Conservation (phyloP, 2,329 filamentous ascomycete genomes). For the Penicillium sp. region DNA sequence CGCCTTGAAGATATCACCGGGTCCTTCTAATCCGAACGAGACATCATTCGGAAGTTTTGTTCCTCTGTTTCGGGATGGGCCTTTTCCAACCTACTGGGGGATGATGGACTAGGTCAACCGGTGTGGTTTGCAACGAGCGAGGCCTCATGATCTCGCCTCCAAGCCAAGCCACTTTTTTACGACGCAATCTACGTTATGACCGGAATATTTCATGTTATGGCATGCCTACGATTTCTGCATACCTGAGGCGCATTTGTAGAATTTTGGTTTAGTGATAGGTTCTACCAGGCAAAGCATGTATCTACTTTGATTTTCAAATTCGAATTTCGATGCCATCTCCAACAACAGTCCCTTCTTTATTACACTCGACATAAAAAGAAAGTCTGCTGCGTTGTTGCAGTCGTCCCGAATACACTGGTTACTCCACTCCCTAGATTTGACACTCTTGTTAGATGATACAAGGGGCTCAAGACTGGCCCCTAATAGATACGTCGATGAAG, state of each 20-base stretch:
- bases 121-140: conserved; percentile 14
- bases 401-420: background rate
- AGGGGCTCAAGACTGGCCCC: background rate
- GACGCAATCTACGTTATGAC: conserved; percentile 3
- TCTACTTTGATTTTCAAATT: conserved; percentile 1
- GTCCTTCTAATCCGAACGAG: background rate
- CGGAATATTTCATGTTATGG: background rate
- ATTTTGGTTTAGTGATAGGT: background rate
- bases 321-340: background rate
- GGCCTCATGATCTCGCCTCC: conserved; percentile 4
- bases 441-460: background rate
- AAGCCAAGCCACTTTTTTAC: conserved; percentile 2
- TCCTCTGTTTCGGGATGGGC: background rate
- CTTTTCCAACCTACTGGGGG: conserved; percentile 2
- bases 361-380: background rate
- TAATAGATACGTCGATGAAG: background rate
- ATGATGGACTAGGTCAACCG: conserved; percentile 1
- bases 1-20: background rate
- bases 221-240: background rate
- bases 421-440: background rate
- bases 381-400: background rate
- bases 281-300: background rate
- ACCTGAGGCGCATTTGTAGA: background rate
- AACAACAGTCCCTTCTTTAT: background rate
- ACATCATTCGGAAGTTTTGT: conserved; percentile 9